These are phyloP conservation scores for Przewalskia tangutica DNA, from an alignment of 257 asterid species.

Conservation along the genomic window DNA sequence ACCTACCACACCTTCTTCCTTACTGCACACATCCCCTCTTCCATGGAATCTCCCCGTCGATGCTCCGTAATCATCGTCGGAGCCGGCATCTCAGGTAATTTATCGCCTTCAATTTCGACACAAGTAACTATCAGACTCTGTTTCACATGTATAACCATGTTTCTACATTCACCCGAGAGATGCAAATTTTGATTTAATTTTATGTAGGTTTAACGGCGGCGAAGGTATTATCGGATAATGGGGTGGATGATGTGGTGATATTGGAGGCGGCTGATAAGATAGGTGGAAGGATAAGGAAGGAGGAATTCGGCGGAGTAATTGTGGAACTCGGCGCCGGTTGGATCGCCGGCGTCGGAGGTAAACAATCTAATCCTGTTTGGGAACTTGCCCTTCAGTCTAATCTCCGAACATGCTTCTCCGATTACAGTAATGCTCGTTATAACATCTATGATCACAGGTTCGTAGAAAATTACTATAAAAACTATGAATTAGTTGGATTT, in stretches of 20 bases:
- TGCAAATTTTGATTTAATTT: neutral
- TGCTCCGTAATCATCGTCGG: conserved; percentile 67
- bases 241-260: conserved; percentile 65
- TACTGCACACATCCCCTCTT: neutral
- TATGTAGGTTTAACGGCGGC: conserved; percentile 72
- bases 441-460: conserved; percentile 84
- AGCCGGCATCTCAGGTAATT: conserved; percentile 76
- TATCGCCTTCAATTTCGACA: neutral
- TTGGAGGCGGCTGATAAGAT: conserved; percentile 77
- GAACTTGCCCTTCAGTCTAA: conserved; percentile 59
- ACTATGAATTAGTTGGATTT: neutral
- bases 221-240: conserved; percentile 65
- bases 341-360: conserved; percentile 98
- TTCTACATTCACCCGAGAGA: neutral
- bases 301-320: conserved; percentile 68
- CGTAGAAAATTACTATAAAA: neutral
- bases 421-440: conserved; percentile 78
- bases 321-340: conserved; percentile 98
- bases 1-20: neutral
- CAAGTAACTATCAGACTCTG: neutral
- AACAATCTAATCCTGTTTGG: conserved; percentile 76
- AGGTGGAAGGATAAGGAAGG: conserved; percentile 81
- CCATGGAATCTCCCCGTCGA: conserved; percentile 45
- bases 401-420: conserved; percentile 86
- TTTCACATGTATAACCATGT: neutral